Evolutionary conservation across 768 basidiomycete genomes (phyloP), one percentile per base, ranked within the genome.

Genomic region (Tylopilus subfusipes): DNA sequence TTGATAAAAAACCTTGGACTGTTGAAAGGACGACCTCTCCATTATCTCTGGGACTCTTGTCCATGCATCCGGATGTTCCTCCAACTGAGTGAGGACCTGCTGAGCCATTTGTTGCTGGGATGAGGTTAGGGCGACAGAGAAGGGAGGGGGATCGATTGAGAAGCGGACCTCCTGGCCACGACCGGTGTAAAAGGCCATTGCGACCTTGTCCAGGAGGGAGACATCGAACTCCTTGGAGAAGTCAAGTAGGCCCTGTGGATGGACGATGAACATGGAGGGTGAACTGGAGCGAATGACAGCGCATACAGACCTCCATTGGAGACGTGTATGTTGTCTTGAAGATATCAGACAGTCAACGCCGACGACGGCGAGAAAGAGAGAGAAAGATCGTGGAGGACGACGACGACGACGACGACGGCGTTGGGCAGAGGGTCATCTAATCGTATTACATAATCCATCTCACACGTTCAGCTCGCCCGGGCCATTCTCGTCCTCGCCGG

Each of bases 11-110:
- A 88, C 90, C 79, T 93, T 98, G 65, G 85, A 83, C 73, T 98
- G 95, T 25, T 87, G 84, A 70, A 87, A 94, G 12, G 79, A 77
- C 1, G 93, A 89, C 48, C 79, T 78, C 65, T 97, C 93, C 55
- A 99, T 78, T 63, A 99, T 90, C 56, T 90, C 88, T 38, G 97
- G 97, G 8, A 98, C 97, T 70, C 90, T 82, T 59, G 94, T 95
- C 97, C 97, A 99, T 33, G 95, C 86, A 55, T 98, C 96, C 18
- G 91, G 90, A 70, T 93, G 81, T 56, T 99, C 97, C 72, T 98
- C 94, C 67, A 99, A 88, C 68, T 95, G 94, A 9, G 96, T 97
- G 62, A 99, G 81, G 58, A 93, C 79, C 69, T 89, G 88, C 73
- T 98, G 96, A 16, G 96, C 96, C 70, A 86, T 72, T 84, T 90